Percentiles rank a stretch among this genome's conserved stretches.
Conservation (phyloP, 2,329 filamentous ascomycete species). For the Elsinoe australis region DNA sequence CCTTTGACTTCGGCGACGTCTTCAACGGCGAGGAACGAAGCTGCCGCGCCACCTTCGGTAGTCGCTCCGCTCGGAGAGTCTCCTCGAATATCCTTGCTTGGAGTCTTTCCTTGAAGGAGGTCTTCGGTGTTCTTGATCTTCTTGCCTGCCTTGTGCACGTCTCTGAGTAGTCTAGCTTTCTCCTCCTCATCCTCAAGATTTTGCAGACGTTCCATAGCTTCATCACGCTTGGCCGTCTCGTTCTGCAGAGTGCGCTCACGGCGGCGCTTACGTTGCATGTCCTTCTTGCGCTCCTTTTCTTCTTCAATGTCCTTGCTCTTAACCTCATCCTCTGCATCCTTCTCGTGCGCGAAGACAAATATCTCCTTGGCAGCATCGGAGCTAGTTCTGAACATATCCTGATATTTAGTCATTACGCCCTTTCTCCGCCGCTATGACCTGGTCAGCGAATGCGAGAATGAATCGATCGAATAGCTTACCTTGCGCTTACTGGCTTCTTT, state of each 20-base stretch:
- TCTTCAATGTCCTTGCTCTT: conserved; percentile 83
- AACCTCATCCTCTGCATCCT: conserved; percentile 75
- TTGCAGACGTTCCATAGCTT: conserved; percentile 68
- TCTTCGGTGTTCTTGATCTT: conserved; percentile 87
- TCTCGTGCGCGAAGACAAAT: conserved; percentile 69
- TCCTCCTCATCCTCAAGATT: conserved; percentile 76
- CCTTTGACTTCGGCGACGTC: conserved; percentile 20
- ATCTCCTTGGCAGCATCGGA: conserved; percentile 64
- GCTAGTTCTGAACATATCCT: conserved; percentile 57
- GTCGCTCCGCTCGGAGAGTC: conserved; percentile 67
- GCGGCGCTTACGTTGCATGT: conserved; percentile 95
- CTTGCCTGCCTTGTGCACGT: conserved; percentile 83
- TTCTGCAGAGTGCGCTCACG: conserved; percentile 91
- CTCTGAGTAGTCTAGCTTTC: conserved; percentile 68
- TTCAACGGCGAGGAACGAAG: conserved; percentile 59
- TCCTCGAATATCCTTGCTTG: conserved; percentile 62
- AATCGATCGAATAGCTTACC: conserved; percentile 35
- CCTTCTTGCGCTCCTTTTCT: conserved; percentile 98
- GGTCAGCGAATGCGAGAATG: not conserved
- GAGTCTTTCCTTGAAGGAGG: conserved; percentile 74
- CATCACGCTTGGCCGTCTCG: conserved; percentile 73
- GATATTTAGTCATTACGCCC: conserved; percentile 49
- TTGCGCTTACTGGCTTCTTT: conserved; percentile 59
- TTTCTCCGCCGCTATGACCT: conserved; percentile 48
- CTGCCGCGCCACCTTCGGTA: conserved; percentile 76